A percentile compares a stretch with the other conserved stretches of the same genome.
These are phyloP conservation scores for Botryotinia globosa DNA, from an alignment of 2,329 filamentous ascomycete genomes.

Conservation along the genomic window DNA sequence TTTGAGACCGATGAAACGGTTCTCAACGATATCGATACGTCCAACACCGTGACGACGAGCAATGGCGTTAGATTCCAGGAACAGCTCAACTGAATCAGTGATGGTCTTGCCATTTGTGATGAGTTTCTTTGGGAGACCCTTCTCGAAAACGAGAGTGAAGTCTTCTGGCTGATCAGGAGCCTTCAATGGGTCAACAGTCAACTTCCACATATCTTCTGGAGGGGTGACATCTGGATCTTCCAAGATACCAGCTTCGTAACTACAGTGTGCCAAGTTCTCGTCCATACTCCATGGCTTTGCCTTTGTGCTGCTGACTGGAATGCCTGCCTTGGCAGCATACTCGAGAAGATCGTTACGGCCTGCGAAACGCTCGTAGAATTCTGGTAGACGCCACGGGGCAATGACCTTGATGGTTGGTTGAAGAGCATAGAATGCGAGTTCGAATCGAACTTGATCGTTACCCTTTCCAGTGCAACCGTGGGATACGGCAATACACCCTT, in stretches of 20 bases:
- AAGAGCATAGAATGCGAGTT: conserved; percentile 59
- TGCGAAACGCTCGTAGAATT: conserved; percentile 68
- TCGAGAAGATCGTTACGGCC: conserved; percentile 71
- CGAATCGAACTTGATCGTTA: conserved; percentile 65
- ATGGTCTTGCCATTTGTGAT: conserved; percentile 56
- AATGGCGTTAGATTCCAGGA: conserved; percentile 68
- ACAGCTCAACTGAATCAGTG: conserved; percentile 70
- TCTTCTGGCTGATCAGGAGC: conserved; percentile 70
- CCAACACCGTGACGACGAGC: conserved; percentile 72
- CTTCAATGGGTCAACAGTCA: conserved; percentile 64
- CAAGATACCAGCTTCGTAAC: conserved; percentile 75
- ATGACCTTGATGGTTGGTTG: conserved; percentile 68
- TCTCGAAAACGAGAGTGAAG: conserved; percentile 69
- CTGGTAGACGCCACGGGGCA: conserved; percentile 69
- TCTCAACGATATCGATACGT: conserved; percentile 80
- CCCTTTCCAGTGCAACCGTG: conserved; percentile 63
- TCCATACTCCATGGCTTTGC: conserved; percentile 67
- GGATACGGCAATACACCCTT: conserved; percentile 49
- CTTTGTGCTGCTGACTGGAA: conserved; percentile 71
- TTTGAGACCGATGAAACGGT: conserved; percentile 78
- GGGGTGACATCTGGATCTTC: conserved; percentile 64
- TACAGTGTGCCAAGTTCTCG: conserved; percentile 72
- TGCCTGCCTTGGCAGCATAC: conserved; percentile 64
- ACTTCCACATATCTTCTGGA: conserved; percentile 78
- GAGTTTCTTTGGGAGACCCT: conserved; percentile 71